phyloP scores from a whole-genome alignment of 2,329 filamentous ascomycete species.

The Thielaviopsis punctulata region DNA sequence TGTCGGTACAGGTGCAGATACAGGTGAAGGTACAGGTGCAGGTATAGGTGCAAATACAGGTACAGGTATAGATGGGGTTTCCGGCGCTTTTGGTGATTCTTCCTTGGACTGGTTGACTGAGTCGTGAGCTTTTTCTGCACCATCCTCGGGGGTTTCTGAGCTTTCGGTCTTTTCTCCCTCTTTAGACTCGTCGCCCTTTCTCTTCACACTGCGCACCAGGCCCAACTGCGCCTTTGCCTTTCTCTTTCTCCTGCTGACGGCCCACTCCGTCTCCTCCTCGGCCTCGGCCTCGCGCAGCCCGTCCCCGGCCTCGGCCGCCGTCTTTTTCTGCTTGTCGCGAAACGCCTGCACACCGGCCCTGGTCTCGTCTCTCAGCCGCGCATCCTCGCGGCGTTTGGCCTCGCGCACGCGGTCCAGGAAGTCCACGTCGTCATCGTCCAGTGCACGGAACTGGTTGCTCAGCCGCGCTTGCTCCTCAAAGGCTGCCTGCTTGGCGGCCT shows the following conservation, averaged over 20 bases:
- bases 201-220: constrained; percentile 20
- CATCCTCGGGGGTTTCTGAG: no score
- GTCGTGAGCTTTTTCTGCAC: no score
- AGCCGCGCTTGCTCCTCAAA: constrained; percentile 59
- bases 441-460: constrained; percentile 58
- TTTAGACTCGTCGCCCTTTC: constrained; percentile 17
- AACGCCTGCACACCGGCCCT: constrained; percentile 40
- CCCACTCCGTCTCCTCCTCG: constrained; percentile 13
- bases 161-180: no score
- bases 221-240: constrained; percentile 4
- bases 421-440: constrained; percentile 65
- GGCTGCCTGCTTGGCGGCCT: constrained; percentile 64
- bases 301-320: constrained; percentile 13
- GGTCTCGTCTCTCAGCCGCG: constrained; percentile 34
- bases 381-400: constrained; percentile 34
- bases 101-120: no score
- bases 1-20: no score
- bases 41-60: no score
- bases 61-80: no score
- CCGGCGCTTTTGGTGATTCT: no score
- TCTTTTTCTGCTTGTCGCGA: constrained; percentile 29
- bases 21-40: no score
- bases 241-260: constrained; percentile 19
- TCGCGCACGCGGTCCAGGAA: constrained; percentile 47
- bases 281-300: constrained; percentile 15